Base-by-base conservation (phyloP, 129 eudicot genomes). In the Logfia minima region DNA sequence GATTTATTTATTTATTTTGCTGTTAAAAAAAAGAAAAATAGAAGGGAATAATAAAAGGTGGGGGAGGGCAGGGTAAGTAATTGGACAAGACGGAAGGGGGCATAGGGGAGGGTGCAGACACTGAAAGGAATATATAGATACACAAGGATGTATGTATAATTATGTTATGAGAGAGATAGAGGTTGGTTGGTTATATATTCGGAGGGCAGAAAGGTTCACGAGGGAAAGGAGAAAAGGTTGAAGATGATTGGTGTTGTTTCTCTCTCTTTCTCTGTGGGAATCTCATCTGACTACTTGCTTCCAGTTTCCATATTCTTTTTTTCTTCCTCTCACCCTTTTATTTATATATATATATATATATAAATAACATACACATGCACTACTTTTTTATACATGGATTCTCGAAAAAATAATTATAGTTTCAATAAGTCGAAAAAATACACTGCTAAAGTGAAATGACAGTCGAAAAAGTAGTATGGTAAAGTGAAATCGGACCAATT, bases 101-200 rank as follows among this genome's bases (percentile, higher is more conserved):
- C 83, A 79, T 71, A 8, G 83, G 83, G 78, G 78, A 79, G 71
- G 77, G 77, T 71, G 83, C 71, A 79, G 66, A 77, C 77, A 79
- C 72, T 63, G 51, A 69, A 53, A 63, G 71, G 55, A 78, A 78
- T 70, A 78, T 78, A 79, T 79, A 79, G 72, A 79, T 71, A 79
- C 78, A 72, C 7, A 71, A 23, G 77, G 64, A 79, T 79, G 72
- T 60, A 79, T 79, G 77, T 78, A 78, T 70, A 69, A 19, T 34
- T 39, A 39, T 39, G 48, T 39, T 39, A 39, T 13, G 55, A 13
- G 55, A 13, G 55, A 13, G 17, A 48, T 0, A 14, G 55, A 48
- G 48, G 48, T 9, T 0, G 39, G 39, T 35, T 35, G 39, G 39
- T 14, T 48, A 48, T 14, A 14, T 48, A 48, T 14, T 48, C 55